Percentiles rank a stretch among this genome's conserved stretches.
Evolutionary conservation across 768 basidiomycete genomes (phyloP).

Genomic region (Amanita muscaria): DNA sequence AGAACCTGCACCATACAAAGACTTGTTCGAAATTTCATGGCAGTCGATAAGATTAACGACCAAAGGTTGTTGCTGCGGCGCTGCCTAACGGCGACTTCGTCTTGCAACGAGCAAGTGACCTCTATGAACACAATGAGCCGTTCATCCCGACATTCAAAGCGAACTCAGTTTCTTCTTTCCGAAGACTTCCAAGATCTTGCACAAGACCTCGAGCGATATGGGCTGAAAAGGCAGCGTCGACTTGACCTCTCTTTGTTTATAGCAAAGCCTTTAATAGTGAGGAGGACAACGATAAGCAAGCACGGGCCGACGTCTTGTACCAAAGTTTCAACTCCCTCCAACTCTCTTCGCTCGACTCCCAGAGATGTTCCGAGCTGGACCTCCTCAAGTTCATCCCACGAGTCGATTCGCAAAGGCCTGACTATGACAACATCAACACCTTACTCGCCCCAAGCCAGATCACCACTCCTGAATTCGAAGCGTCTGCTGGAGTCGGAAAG

Average conservation of each 20-base stretch:
- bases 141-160: slow-evolving; percentile 28
- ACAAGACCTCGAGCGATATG: slow-evolving; percentile 17
- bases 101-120: slow-evolving; percentile 17
- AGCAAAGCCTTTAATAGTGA: slow-evolving; percentile 20
- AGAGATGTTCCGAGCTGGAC: slow-evolving; percentile 25
- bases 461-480: slow-evolving; percentile 27
- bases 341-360: slow-evolving; percentile 12
- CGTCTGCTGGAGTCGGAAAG: slow-evolving; percentile 45
- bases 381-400: slow-evolving; percentile 33
- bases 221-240: slow-evolving; percentile 21
- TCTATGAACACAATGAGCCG: slow-evolving; percentile 28
- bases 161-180: slow-evolving; percentile 23
- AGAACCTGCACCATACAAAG: not conserved
- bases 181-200: slow-evolving; percentile 23
- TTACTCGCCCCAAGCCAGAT: slow-evolving; percentile 32
- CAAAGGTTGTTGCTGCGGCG: slow-evolving; percentile 15
- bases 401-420: slow-evolving; percentile 12
- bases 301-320: slow-evolving; percentile 25
- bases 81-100: slow-evolving; percentile 25
- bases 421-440: slow-evolving; percentile 12
- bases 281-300: slow-evolving; percentile 10
- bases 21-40: not conserved
- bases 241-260: slow-evolving; percentile 28
- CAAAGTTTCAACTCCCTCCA: slow-evolving; percentile 24
- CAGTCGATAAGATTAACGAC: slow-evolving; percentile 1